These are phyloP conservation scores for Penicillium argentinense DNA, from an alignment of 495 filamentous ascomycete species.

Conservation along the genomic window DNA sequence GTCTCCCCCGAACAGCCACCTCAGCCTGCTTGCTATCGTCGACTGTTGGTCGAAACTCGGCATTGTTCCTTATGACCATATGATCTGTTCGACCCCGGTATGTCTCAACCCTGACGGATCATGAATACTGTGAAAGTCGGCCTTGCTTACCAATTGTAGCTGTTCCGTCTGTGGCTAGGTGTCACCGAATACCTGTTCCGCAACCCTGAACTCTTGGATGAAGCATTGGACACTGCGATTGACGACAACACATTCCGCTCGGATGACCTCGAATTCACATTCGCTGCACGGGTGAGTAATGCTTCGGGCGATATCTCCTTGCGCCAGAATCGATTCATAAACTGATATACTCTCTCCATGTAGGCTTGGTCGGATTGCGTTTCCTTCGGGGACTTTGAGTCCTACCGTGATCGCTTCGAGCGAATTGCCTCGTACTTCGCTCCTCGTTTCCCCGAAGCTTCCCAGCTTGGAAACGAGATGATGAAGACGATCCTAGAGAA, in stretches of 20 bases:
- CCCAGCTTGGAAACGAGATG: conserved; percentile 90
- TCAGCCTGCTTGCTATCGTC: conserved; percentile 94
- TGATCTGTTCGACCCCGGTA: conserved; percentile 96
- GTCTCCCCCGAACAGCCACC: conserved; percentile 82
- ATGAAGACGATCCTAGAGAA: conserved; percentile 92
- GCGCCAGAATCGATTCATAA: too few species aligned
- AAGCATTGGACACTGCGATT: conserved; percentile 79
- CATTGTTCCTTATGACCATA: conserved; percentile 97
- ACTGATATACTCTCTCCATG: neutral
- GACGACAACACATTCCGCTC: conserved; percentile 83
- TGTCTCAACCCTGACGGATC: conserved; percentile 31
- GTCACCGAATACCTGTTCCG: conserved; percentile 97
- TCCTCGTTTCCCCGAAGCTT: conserved; percentile 81
- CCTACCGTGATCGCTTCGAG: conserved; percentile 85
- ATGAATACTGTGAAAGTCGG: neutral
- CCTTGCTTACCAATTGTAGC: conserved; percentile 38
- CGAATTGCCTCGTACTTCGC: conserved; percentile 88
- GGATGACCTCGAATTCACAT: conserved; percentile 96
- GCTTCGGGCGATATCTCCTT: too few species aligned
- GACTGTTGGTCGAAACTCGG: conserved; percentile 94
- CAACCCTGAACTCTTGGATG: conserved; percentile 78
- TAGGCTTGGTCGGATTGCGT: conserved; percentile 94
- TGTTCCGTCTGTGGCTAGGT: conserved; percentile 97
- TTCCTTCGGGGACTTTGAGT: conserved; percentile 83
- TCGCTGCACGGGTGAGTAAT: conserved; percentile 73